These are phyloP conservation scores for Ustilago trichophora DNA, from an alignment of 1,284 basidiomycete species.

Conservation along the genomic window DNA sequence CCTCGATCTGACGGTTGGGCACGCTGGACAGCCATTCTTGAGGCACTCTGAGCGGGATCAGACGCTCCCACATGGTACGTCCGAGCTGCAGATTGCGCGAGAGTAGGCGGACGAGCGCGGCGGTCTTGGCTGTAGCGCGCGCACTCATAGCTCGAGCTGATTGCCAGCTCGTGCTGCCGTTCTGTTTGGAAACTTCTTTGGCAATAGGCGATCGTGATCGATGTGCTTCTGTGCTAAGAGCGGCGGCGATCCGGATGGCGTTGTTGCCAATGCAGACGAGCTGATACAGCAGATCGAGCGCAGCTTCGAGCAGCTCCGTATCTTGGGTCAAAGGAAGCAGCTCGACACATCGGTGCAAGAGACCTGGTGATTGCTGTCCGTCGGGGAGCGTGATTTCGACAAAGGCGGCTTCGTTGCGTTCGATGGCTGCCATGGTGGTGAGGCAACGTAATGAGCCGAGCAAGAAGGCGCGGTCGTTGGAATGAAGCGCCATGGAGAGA, in stretches of 20 bases:
- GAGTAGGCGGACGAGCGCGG: slow-evolving; percentile 41
- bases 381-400: slow-evolving; percentile 37
- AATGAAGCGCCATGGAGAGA: slow-evolving; percentile 42
- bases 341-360: slow-evolving; percentile 53
- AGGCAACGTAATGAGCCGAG: slow-evolving; percentile 57
- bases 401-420: slow-evolving; percentile 54
- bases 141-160: neutral
- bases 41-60: slow-evolving; percentile 33
- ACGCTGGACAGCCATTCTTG: slow-evolving; percentile 27
- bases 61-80: slow-evolving; percentile 55
- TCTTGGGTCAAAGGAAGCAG: slow-evolving; percentile 59
- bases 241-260: slow-evolving; percentile 44
- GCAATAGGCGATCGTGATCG: neutral
- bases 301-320: slow-evolving; percentile 57
- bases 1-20: slow-evolving; percentile 16
- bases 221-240: neutral
- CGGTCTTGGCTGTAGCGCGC: slow-evolving; percentile 23
- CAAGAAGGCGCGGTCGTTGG: slow-evolving; percentile 58
- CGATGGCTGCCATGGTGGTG: slow-evolving; percentile 44
- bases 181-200: neutral
- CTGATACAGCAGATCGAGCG: slow-evolving; percentile 61
- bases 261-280: slow-evolving; percentile 56
- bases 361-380: slow-evolving; percentile 40
- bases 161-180: neutral
- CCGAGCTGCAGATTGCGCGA: slow-evolving; percentile 52